Conservation (phyloP, 192 early-diverging fungal species). For the Nowakowskiella sp. region DNA sequence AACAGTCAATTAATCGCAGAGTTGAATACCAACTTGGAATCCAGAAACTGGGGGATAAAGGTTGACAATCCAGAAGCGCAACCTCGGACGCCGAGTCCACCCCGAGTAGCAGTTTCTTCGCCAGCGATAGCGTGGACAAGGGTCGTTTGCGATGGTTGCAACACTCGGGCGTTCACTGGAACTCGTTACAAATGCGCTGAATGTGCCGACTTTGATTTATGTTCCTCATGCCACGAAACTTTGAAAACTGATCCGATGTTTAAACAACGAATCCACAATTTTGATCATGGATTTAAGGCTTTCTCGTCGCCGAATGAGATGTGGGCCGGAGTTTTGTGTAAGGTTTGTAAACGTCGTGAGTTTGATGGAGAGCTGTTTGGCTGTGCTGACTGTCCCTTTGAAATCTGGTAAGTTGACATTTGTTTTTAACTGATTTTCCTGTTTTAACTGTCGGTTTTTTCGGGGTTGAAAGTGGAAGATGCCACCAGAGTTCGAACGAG, state of each 20-base stretch:
- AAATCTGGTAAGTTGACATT: constrained; percentile 17
- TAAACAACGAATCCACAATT: neutral
- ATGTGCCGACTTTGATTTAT: constrained; percentile 17
- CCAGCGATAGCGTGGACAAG: too few relatives aligned
- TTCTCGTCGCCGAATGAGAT: constrained; percentile 1
- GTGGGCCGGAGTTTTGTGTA: constrained; percentile 9
- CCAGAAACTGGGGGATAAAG: constrained; percentile 10
- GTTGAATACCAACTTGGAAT: neutral
- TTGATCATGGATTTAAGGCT: constrained; percentile 2
- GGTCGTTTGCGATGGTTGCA: constrained; percentile 15
- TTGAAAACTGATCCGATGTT: too few relatives aligned
- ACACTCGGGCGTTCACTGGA: constrained; percentile 8
- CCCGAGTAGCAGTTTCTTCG: too few relatives aligned
- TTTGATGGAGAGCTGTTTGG: constrained; percentile 17
- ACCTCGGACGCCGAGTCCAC: too few relatives aligned
- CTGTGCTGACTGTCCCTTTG: constrained; percentile 10
- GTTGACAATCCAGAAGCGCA: neutral
- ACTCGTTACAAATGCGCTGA: constrained; percentile 16
- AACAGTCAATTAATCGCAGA: neutral
- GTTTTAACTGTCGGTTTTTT: too few relatives aligned
- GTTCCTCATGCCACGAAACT: constrained; percentile 7
- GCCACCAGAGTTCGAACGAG: too few relatives aligned
- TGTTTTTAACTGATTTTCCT: too few relatives aligned
- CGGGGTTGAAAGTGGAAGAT: too few relatives aligned
- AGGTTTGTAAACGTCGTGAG: constrained; percentile 12